Base-by-base conservation (phyloP, 2,329 filamentous ascomycete species). In the Xylariaceae sp. region DNA sequence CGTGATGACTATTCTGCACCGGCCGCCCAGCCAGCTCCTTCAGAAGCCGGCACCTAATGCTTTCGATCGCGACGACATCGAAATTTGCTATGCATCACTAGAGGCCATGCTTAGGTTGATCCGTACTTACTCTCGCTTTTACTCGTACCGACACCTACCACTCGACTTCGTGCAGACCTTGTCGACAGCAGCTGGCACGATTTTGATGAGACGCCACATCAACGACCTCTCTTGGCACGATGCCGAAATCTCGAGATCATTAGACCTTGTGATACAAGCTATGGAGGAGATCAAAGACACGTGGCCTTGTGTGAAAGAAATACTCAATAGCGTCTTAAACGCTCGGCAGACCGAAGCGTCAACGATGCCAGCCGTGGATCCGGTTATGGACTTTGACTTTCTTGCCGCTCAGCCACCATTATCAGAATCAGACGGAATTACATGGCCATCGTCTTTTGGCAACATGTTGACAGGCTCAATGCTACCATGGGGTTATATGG, bases 271-370 rank as follows among this genome's bases (percentile, higher is more conserved):
- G n/a, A 65, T 76, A 0, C 75, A 81, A 4, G 77, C 77, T 29
- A 78, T 83, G 57, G 72, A 79, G 27, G 72, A 75, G n/a, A 78
- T 85, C 27, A 72, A 83, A 24, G 72, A 77, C 33, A 77, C 75
- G 6, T 79, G 74, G 73, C 74, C 75, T 5, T 78, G 75, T 57
- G 72, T 78, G 26, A 66, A 65, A 21, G 76, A 78, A 57, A 73
- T 80, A 7, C 64, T 67, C 24, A 71, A 74, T 43, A 68, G 68
- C 10, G 64, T 72, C 6, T 57, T 62, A 5, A 49, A 59, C 7
- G 61, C 63, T 3, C 47, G 62, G 35, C 53, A 47, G 35, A 50
- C 52, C 44, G 50, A 48, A 32, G 55, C 44, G 6, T 42, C 29
- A 1, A 24, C 33, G 16, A 55, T 57, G 40, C 57, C 61, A 2